phyloP scores from a whole-genome alignment of 805 yeast species.

The Saturnispora diversa region DNA sequence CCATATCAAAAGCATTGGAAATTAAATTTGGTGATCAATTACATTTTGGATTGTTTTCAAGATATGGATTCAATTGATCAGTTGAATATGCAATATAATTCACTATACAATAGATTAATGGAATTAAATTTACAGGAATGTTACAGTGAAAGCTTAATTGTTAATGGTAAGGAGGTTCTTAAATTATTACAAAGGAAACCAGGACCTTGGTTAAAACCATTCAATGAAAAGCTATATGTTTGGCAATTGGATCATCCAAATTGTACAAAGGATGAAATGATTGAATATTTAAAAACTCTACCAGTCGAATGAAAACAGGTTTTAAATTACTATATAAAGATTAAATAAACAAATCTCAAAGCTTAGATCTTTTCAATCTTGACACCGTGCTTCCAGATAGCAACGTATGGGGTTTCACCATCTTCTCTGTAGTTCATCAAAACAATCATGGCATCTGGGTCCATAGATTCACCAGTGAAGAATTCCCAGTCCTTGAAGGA shows the following conservation, averaged over 20 bases:
- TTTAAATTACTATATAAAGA: neutral
- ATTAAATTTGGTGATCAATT: constrained; percentile 26
- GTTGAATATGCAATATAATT: constrained; percentile 26
- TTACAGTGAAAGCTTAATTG: constrained; percentile 48
- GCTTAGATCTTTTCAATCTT: constrained; percentile 79
- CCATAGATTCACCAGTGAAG: constrained; percentile 99
- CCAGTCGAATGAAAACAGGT: neutral
- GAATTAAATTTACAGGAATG: constrained; percentile 34
- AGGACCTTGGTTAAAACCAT: constrained; percentile 77
- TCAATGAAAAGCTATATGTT: constrained; percentile 46
- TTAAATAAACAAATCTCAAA: constrained; percentile 4
- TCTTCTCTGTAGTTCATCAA: constrained; percentile 99
- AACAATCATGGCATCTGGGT: constrained; percentile 98
- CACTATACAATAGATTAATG: constrained; percentile 29
- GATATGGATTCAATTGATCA: constrained; percentile 15
- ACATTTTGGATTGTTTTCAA: constrained; percentile 17
- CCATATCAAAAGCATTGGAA: constrained; percentile 47
- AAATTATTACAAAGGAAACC: constrained; percentile 49
- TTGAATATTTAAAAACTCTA: constrained; percentile 31
- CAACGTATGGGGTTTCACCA: constrained; percentile 95
- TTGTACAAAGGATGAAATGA: constrained; percentile 45
- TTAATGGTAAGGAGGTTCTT: constrained; percentile 69
- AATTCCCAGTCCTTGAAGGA: constrained; percentile 99
- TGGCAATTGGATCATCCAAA: constrained; percentile 78
- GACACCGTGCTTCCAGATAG: constrained; percentile 99